Evolutionary conservation across 2,329 filamentous ascomycete species (phyloP), one percentile per base, ranked within the genome.

Genomic region (Epichloe scottii): DNA sequence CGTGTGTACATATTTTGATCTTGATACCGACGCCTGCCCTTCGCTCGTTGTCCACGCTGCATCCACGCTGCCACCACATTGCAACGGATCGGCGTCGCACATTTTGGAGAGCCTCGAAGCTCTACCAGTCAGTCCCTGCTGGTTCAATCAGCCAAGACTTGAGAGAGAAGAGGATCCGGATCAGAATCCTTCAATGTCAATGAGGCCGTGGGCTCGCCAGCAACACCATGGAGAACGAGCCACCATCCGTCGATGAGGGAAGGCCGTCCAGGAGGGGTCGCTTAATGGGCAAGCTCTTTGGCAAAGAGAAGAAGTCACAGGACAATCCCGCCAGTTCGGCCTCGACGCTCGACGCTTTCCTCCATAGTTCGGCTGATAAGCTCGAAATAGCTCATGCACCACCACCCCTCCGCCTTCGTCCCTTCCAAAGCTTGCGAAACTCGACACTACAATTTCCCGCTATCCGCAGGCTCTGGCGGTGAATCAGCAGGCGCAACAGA

Each of bases 261-360:
- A 66, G 68, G 52, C 62, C 63, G 54, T 72, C 73, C 37, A 73
- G 68, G 63, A 69, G 73, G 59, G 73, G 73, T 59, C 78, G 80
- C 54, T 65, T 84, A 45, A 83, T 83, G 74, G 79, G 79, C 57
- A 82, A 80, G 69, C 69, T 84, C 52, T 82, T 82, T 60, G 71
- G 64, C 54, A 74, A 69, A 60, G 72, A 72, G 50, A 64, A 68
- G 47, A 59, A 60, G 34, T 15, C 38, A 17, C 50, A 64, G 17
- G 63, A 62, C 51, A 64, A 65, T 48, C 66, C 65, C 12, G 66
- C 66, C 53, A 65, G 65, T 45, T 66, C 66, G 14, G 66, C 66
- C 41, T 68, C 67, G 58, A 73, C 78, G 47, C 69, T 84, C 55
- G 74, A 81, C 60, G 75, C 76, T 55, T 84, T 84, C 63, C 70